Conservation (phyloP, 2,329 filamentous ascomycete species). For the Paecilomyces variotii region DNA sequence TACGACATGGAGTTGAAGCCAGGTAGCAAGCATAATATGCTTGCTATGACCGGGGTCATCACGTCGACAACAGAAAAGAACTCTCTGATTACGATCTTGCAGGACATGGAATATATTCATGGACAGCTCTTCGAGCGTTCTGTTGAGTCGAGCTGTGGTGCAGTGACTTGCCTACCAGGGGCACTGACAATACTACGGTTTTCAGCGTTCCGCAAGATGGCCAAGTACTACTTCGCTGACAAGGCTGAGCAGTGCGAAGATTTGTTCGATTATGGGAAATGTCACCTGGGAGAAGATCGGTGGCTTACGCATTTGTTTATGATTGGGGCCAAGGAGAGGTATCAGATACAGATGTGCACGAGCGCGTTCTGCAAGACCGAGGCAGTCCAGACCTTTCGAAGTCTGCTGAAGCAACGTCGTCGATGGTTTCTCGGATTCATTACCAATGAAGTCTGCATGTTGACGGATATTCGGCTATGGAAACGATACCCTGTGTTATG, state of each 20-base stretch:
- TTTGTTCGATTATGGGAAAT: constrained; percentile 93
- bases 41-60: constrained; percentile 96
- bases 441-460: constrained; percentile 96
- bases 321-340: constrained; percentile 87
- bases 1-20: constrained; percentile 98
- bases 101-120: constrained; percentile 98
- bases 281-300: constrained; percentile 87
- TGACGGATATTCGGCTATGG: constrained; percentile 91
- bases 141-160: constrained; percentile 87
- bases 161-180: constrained; percentile 89
- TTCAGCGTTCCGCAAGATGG: constrained; percentile 92
- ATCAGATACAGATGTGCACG: constrained; percentile 96
- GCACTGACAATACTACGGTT: constrained; percentile 94
- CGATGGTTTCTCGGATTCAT: constrained; percentile 97
- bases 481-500: constrained; percentile 80
- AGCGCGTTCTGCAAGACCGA: constrained; percentile 98
- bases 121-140: constrained; percentile 93
- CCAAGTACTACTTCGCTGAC: constrained; percentile 96
- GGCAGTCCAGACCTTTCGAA: constrained; percentile 79
- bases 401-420: constrained; percentile 85
- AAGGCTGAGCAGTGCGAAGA: constrained; percentile 94
- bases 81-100: constrained; percentile 80
- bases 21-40: constrained; percentile 82
- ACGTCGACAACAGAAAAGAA: constrained; percentile 87
- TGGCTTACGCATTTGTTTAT: constrained; percentile 99